A percentile compares a stretch with the other conserved stretches of the same genome.
Evolutionary conservation across 768 basidiomycete genomes (phyloP).

Genomic region (Aureoboletus auriporus): DNA sequence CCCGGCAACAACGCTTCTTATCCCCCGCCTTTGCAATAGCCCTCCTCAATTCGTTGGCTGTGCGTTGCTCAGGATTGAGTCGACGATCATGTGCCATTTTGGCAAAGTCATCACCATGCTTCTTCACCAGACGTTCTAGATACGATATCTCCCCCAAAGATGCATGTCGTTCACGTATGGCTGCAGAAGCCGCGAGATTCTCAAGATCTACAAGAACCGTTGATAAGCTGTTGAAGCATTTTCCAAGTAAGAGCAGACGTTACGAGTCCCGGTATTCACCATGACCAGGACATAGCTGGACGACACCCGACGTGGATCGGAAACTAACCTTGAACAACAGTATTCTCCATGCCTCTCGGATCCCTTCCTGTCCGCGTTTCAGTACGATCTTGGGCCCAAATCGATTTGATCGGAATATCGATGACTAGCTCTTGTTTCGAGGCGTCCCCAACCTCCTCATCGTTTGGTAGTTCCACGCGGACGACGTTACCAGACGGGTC

Average conservation of each 20-base stretch:
- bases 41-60: constrained; percentile 68
- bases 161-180: constrained; percentile 52
- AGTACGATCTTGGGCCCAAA: constrained; percentile 14
- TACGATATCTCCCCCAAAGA: constrained; percentile 68
- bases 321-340: constrained; percentile 33
- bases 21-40: constrained; percentile 57
- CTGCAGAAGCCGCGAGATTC: constrained; percentile 47
- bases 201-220: constrained; percentile 54
- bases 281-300: neutral
- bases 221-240: constrained; percentile 9
- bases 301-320: neutral
- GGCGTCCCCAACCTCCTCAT: constrained; percentile 34
- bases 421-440: constrained; percentile 33
- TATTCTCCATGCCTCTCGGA: neutral
- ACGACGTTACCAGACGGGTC: constrained; percentile 76
- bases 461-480: constrained; percentile 59
- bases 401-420: constrained; percentile 31
- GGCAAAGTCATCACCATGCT: constrained; percentile 67
- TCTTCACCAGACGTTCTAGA: constrained; percentile 59
- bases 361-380: neutral
- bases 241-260: neutral
- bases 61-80: constrained; percentile 81
- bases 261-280: neutral
- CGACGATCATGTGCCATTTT: constrained; percentile 78
- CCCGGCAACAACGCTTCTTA: constrained; percentile 27